A percentile compares a stretch with the other conserved stretches of the same genome.
These are phyloP conservation scores for Lizanozyma gosingica DNA, from an alignment of 1,139 yeast species.

Conservation along the genomic window DNA sequence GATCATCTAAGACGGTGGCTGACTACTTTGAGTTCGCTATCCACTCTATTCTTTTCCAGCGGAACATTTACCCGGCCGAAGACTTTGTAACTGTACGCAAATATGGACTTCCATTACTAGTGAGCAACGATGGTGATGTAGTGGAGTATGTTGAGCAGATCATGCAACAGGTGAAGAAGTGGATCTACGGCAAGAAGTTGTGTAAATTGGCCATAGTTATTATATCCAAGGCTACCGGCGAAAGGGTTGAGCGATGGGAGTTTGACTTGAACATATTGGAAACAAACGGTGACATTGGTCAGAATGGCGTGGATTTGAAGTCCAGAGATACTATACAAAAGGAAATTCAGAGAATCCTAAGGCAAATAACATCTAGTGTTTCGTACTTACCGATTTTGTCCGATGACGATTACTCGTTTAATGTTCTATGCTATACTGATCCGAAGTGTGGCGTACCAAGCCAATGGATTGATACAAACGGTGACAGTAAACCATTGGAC, in stretches of 20 bases:
- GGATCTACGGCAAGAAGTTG: slow-evolving; percentile 71
- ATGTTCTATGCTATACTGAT: slow-evolving; percentile 79
- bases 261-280: slow-evolving; percentile 50
- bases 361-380: slow-evolving; percentile 85
- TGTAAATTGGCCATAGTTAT: slow-evolving; percentile 65
- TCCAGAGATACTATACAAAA: slow-evolving; percentile 47
- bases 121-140: slow-evolving; percentile 71
- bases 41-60: slow-evolving; percentile 73
- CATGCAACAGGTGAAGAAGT: slow-evolving; percentile 67
- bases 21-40: slow-evolving; percentile 82
- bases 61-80: slow-evolving; percentile 87
- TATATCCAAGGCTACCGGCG: slow-evolving; percentile 56
- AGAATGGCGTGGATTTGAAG: slow-evolving; percentile 15
- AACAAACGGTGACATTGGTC: slow-evolving; percentile 4
- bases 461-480: slow-evolving; percentile 76
- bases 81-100: slow-evolving; percentile 75
- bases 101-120: slow-evolving; percentile 70
- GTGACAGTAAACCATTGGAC: slow-evolving; percentile 46
- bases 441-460: slow-evolving; percentile 62
- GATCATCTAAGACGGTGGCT: slow-evolving; percentile 69
- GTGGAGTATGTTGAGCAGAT: slow-evolving; percentile 59
- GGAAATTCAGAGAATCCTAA: slow-evolving; percentile 76
- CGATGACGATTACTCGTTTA: slow-evolving; percentile 68
- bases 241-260: slow-evolving; percentile 80
- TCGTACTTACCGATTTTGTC: slow-evolving; percentile 72